Evolutionary conservation across 257 asterid genomes (phyloP), one percentile per base, ranked within the genome.

Genomic region (Ligustrum vulgare): DNA sequence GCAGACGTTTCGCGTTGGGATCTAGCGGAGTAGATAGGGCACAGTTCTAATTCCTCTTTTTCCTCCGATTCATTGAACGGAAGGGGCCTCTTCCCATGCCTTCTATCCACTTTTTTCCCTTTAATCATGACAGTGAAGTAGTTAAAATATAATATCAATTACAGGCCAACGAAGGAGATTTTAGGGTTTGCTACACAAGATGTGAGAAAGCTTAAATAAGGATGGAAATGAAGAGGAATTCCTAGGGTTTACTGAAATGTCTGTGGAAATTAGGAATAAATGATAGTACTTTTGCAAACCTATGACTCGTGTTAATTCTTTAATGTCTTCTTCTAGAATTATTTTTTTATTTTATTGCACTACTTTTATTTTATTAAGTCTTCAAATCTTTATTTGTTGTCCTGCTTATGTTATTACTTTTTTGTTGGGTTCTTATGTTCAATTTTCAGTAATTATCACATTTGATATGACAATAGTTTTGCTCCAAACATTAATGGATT

Each of bases 1-100:
- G 89, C 93, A 7, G 92, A 84, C 96, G 87, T 93, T 62, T 93
- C 97, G 1, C 89, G 96, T 43, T 86, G 93, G 5, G 97, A 93
- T 86, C 91, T 69, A 22, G 85, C 75, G 34, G 96, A 86, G 84
- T 83, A 88, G 31, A 70, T 36, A 6, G 93, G 97, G 70, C 76
- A 86, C 11, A 82, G 37, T 0, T 51, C 8, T 16, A 47, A 41
- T 8, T 66, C 73, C 64, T 89, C 85, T 74, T 88, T 80, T n/a
- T 80, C 86, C 71, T 87, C 90, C 70, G 75, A 41, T 78, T 87
- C 92, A 70, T 77, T 25, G 67, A 82, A 82, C 25, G 89, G 75
- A 80, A 86, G 69, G 74, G 89, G 89, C 80, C 91, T 82, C 82
- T 88, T 84, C 73, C 90, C 92, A 84, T 84, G 66, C 64, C 83